Base-by-base conservation (phyloP, 2,329 filamentous ascomycete species). In the Setomelanomma holmii region DNA sequence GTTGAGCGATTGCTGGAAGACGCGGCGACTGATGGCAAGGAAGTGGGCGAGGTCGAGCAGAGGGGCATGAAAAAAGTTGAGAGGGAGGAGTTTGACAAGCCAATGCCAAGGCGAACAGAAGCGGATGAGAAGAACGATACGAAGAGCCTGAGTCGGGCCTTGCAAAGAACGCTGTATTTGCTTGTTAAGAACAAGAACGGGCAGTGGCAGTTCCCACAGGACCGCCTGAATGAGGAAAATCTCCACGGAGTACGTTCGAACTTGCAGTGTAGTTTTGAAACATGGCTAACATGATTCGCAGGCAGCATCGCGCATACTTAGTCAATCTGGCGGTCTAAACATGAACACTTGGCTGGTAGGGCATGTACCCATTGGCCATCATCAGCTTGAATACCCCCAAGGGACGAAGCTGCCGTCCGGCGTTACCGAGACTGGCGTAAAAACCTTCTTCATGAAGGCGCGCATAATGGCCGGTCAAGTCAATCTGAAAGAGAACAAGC, bases 271-370 rank as follows among this genome's bases (percentile, higher is more conserved):
- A n/a, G 8, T 21, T 14, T 20, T 8, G 17, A 27, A 20, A 16
- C 10, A 7, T 24, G 16, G 38, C 61, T 69, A 51, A 69, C 49
- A 33, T 50, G n/a, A 35, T 27, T 8, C 44, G 7, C 65, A 99
- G 95, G 88, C 90, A 39, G 92, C 93, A 33, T 85, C 91, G 71
- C 85, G 92, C 54, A 86, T 92, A 48, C 82, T 98, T 20, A 81
- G 88, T 45, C 83, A 90, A 66, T 82, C 91, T 3, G 92, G 89
- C 8, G 95, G 95, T 52, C 79, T 90, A 55, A 96, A 99, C 82
- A 98, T 99, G 93, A 98, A 98, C 80, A 97, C 92, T 49, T 99
- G 95, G 93, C 86, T 98, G 64, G 90, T 99, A 45, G 93, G 92
- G 55, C 92, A 92, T 66, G 89, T 89, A 52, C 95, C 95, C 10